A percentile compares a stretch with the other conserved stretches of the same genome.
Conservation (phyloP, 768 basidiomycete species). For the Russula griseocarnosa region DNA sequence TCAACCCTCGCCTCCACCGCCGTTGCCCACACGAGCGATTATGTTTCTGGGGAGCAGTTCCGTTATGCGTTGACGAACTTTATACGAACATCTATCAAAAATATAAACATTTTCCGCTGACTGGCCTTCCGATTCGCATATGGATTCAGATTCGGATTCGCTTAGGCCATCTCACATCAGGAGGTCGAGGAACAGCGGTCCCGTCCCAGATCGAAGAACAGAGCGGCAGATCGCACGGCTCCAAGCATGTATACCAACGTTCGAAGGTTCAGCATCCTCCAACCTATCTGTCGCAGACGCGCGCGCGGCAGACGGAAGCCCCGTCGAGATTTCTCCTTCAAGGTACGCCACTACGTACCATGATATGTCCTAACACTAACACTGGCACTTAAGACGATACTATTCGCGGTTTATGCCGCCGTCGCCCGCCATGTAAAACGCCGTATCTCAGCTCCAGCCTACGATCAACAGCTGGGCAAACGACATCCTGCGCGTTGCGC, state of each 20-base stretch:
- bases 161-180: constrained; percentile 79
- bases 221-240: constrained; percentile 72
- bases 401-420: neutral
- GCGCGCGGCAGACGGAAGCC: no score
- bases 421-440: constrained; percentile 57
- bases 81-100: constrained; percentile 32
- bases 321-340: constrained; percentile 88
- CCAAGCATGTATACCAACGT: constrained; percentile 60
- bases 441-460: constrained; percentile 63
- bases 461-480: constrained; percentile 86
- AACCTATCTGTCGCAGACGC: constrained; percentile 37
- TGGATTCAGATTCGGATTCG: neutral
- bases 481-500: constrained; percentile 59
- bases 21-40: constrained; percentile 26
- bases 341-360: constrained; percentile 39
- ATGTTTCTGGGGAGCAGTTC: constrained; percentile 59
- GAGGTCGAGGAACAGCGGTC: constrained; percentile 85
- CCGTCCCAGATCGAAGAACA: constrained; percentile 74
- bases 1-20: no score
- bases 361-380: no score
- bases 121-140: neutral
- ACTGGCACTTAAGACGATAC: neutral
- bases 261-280: constrained; percentile 62
- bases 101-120: neutral
- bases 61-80: constrained; percentile 81